Evolutionary conservation across 1,284 basidiomycete species (phyloP).

Genomic region (Entoloma clypeatum): DNA sequence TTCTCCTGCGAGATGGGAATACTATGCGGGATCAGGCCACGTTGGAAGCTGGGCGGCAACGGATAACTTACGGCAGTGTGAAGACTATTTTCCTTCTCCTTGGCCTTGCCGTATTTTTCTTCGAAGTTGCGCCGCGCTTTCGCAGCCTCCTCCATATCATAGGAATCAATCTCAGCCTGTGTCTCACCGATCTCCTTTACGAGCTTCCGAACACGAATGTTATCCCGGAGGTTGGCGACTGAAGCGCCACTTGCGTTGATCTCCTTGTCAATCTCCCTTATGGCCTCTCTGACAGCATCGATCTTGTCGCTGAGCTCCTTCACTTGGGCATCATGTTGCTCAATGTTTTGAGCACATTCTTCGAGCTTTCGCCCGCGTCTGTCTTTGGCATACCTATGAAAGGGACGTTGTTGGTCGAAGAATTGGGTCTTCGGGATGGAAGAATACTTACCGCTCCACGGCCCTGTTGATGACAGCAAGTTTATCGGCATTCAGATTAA

Average conservation of each 20-base stretch:
- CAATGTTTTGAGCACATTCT: slow-evolving; percentile 60
- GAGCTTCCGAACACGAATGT: slow-evolving; percentile 76
- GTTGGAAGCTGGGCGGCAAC: slow-evolving; percentile 5
- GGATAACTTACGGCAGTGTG: slow-evolving; percentile 59
- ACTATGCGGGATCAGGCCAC: slow-evolving; percentile 43
- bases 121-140: slow-evolving; percentile 83
- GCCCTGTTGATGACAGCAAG: slow-evolving; percentile 57
- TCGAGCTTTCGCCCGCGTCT: slow-evolving; percentile 61
- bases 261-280: slow-evolving; percentile 62
- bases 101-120: slow-evolving; percentile 70
- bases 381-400: slow-evolving; percentile 67
- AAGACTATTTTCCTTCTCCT: slow-evolving; percentile 68
- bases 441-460: slow-evolving; percentile 53
- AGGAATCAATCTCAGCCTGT: slow-evolving; percentile 68
- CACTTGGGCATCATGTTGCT: slow-evolving; percentile 58
- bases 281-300: slow-evolving; percentile 49
- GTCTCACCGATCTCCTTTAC: slow-evolving; percentile 64
- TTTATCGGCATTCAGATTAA: slow-evolving; percentile 63
- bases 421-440: background rate
- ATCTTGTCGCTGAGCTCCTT: slow-evolving; percentile 51
- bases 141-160: slow-evolving; percentile 80
- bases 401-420: slow-evolving; percentile 3
- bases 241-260: slow-evolving; percentile 71
- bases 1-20: slow-evolving; percentile 79
- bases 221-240: slow-evolving; percentile 79